phyloP scores from a whole-genome alignment of 2,329 filamentous ascomycete genomes.

The Penicillium sp. region DNA sequence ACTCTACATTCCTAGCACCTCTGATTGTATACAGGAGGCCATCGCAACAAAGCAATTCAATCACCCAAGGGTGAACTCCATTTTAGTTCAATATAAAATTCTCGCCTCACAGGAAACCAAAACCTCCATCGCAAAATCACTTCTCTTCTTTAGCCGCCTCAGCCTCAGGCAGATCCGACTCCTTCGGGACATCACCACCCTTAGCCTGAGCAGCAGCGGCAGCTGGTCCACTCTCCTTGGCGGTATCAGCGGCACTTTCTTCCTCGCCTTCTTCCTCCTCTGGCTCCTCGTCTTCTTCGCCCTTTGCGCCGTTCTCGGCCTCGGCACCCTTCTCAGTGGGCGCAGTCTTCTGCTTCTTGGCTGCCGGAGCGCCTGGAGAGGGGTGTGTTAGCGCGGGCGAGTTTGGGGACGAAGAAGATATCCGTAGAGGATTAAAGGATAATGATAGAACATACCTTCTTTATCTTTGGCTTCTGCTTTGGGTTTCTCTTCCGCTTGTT shows the following conservation, averaged over 20 bases:
- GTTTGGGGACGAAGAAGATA: not conserved
- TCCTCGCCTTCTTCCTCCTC: conserved; percentile 16
- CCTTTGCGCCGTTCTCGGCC: conserved; percentile 18
- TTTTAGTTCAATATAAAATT: not conserved
- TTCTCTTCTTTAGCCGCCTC: conserved; percentile 24
- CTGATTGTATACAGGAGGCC: not conserved
- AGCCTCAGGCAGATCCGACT: conserved; percentile 25
- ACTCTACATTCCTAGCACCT: not conserved
- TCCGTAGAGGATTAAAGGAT: not conserved
- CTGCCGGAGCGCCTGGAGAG: conserved; percentile 18
- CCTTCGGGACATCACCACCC: conserved; percentile 24
- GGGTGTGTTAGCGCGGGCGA: not conserved
- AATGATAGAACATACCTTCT: conserved; percentile 13
- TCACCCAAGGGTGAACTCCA: not conserved
- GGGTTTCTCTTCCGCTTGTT: conserved; percentile 8
- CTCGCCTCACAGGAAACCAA: too few relatives aligned
- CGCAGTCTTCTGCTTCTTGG: conserved; percentile 30
- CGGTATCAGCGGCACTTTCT: conserved; percentile 25
- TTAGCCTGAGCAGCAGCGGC: conserved; percentile 29
- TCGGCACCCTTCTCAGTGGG: conserved; percentile 15
- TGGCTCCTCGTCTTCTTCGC: conserved; percentile 15
- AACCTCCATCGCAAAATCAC: not conserved
- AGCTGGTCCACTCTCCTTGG: conserved; percentile 28
- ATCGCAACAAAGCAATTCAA: not conserved
- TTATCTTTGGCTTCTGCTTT: conserved; percentile 11